phyloP scores from a whole-genome alignment of 352 stramenopile genomes.

The Phytophthora litchii region DNA sequence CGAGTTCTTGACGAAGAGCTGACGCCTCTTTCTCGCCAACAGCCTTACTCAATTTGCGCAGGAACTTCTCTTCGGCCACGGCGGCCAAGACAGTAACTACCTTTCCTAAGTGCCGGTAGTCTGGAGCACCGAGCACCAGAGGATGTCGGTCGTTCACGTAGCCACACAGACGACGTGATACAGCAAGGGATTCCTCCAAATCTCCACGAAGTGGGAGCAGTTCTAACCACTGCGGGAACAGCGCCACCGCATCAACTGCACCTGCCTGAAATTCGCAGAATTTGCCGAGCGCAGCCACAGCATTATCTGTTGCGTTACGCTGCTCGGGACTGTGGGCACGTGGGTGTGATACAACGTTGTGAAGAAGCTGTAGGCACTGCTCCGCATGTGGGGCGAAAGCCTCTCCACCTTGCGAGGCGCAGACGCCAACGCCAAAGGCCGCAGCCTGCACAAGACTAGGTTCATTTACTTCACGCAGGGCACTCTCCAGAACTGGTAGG shows the following conservation, averaged over 20 bases:
- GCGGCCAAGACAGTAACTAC: conserved; percentile 72
- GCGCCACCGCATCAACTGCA: conserved; percentile 45
- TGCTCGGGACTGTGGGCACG: conserved; percentile 51
- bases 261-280: conserved; percentile 69
- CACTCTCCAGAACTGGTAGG: conserved; percentile 66
- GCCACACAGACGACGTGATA: conserved; percentile 68
- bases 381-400: conserved; percentile 60
- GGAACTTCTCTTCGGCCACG: conserved; percentile 44
- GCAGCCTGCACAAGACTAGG: conserved; percentile 71
- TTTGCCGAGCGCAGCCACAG: conserved; percentile 73
- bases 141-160: conserved; percentile 66
- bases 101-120: conserved; percentile 52
- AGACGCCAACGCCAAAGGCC: conserved; percentile 77
- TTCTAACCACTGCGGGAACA: conserved; percentile 77
- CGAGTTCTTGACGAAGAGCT: conserved; percentile 48
- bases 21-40: conserved; percentile 54
- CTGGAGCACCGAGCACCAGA: conserved; percentile 54
- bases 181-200: conserved; percentile 73
- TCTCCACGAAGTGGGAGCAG: conserved; percentile 79
- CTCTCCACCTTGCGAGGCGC: conserved; percentile 55
- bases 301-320: conserved; percentile 84
- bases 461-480: conserved; percentile 62
- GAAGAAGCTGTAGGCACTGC: conserved; percentile 59
- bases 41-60: conserved; percentile 42
- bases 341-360: conserved; percentile 59